Base-by-base conservation (phyloP, 257 asterid species). In the Nicotiana undulata region DNA sequence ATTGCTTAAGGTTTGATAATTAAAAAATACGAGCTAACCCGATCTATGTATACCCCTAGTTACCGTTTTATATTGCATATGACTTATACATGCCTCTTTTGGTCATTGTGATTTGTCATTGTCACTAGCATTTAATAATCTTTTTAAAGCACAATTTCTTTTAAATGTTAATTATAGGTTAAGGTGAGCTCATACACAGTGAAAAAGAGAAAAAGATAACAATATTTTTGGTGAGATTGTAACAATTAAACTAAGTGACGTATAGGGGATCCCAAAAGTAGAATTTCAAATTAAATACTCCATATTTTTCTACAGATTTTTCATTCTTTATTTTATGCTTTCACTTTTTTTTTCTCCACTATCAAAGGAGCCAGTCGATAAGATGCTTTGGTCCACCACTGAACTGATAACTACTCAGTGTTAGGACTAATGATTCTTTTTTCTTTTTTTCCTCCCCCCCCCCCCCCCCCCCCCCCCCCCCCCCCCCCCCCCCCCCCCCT, bases 311-410 rank as follows among this genome's bases (percentile, higher is more conserved):
- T 18, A 72, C 13, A 44, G 40, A 24, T 70, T 29, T 70, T 22
- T 46, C 26, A 72, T 46, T 72, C 51, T 72, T 44, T 70, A 46
- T 12, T 70, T 44, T 13, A 22, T 70, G 22, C 77, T 49, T 26
- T 72, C 17, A 40, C 18, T 51, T 51, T 51, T 40, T 40, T 8
- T 15, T 46, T 24, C 60, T 72, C 78, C 78, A 72, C 78, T 24
- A 72, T 72, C 78, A 72, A 49, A 72, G 78, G 78, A 72, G 78
- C 37, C 60, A 22, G 7, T 46, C 49, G 77, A 72, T 72, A 72
- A 72, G 78, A 72, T 72, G 22, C 78, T 72, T 46, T 46, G 40
- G 78, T 72, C 78, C 78, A 72, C 61, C 78, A 72, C 26, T 40
- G 10, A 70, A 6, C 26, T 70, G 58, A 70, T 70, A 70, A 70